Evolutionary conservation across 2,329 filamentous ascomycete genomes (phyloP).

Genomic region (Botrytis pseudocinerea): DNA sequence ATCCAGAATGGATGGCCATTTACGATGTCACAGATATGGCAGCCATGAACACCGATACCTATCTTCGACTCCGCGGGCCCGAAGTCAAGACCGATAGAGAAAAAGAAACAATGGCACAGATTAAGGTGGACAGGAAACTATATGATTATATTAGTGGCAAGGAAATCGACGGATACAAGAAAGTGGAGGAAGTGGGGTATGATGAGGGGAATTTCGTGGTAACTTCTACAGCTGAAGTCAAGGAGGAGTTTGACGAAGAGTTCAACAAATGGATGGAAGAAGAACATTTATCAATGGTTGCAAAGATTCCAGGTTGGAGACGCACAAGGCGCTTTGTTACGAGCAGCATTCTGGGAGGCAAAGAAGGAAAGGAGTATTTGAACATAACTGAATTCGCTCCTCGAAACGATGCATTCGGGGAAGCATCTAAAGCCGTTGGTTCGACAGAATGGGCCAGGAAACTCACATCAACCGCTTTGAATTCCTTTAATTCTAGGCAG

Average conservation of each 20-base stretch:
- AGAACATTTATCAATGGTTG: slow-evolving; percentile 71
- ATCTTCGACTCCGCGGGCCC: slow-evolving; percentile 63
- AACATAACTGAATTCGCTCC: slow-evolving; percentile 72
- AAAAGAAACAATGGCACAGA: slow-evolving; percentile 61
- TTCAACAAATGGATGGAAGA: slow-evolving; percentile 70
- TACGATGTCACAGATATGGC: slow-evolving; percentile 81
- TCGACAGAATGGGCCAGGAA: slow-evolving; percentile 62
- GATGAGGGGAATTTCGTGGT: slow-evolving; percentile 63
- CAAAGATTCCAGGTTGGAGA: slow-evolving; percentile 76
- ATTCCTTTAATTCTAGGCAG: slow-evolving; percentile 55
- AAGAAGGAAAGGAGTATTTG: slow-evolving; percentile 58
- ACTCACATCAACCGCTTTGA: slow-evolving; percentile 60
- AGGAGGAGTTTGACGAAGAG: slow-evolving; percentile 56
- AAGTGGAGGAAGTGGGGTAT: slow-evolving; percentile 60
- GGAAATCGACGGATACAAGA: slow-evolving; percentile 57
- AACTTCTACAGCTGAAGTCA: slow-evolving; percentile 55
- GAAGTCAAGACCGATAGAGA: slow-evolving; percentile 59
- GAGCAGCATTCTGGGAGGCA: slow-evolving; percentile 57
- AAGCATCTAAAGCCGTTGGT: slow-evolving; percentile 63
- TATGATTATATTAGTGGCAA: slow-evolving; percentile 65
- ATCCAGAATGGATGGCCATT: slow-evolving; percentile 72
- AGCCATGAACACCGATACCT: slow-evolving; percentile 68
- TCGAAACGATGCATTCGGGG: slow-evolving; percentile 64
- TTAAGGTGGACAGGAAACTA: slow-evolving; percentile 69
- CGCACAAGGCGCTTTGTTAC: slow-evolving; percentile 71